phyloP scores from a whole-genome alignment of 2,329 filamentous ascomycete species.

The Rutstroemia sp. region DNA sequence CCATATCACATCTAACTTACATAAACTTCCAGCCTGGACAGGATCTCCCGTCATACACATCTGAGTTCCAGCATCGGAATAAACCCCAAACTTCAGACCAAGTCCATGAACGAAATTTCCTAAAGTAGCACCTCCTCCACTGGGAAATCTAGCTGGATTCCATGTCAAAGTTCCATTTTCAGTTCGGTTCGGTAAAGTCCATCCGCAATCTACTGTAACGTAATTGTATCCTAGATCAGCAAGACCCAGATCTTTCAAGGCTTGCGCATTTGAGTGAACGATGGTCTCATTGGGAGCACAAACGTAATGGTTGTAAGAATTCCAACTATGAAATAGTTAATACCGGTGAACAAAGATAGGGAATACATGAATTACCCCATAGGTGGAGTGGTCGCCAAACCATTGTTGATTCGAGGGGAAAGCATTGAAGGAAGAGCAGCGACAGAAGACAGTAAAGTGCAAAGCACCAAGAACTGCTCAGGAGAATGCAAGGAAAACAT shows the following conservation, averaged over 20 bases:
- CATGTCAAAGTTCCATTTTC: slow-evolving; percentile 34
- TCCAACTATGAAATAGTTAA: slow-evolving; percentile 32
- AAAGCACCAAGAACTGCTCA: background rate
- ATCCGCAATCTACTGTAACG: slow-evolving; percentile 45
- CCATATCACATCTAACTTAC: slow-evolving; percentile 14
- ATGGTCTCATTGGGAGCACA: slow-evolving; percentile 39
- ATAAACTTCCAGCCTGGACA: slow-evolving; percentile 20
- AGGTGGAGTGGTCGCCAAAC: slow-evolving; percentile 20
- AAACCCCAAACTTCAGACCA: slow-evolving; percentile 37
- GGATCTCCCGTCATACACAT: slow-evolving; percentile 26
- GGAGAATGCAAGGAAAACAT: background rate
- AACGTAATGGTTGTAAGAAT: slow-evolving; percentile 43
- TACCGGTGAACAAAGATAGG: background rate
- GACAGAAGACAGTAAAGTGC: background rate
- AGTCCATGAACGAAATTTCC: slow-evolving; percentile 34
- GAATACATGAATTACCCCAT: slow-evolving; percentile 17
- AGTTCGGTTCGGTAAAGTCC: slow-evolving; percentile 31
- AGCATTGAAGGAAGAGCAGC: background rate
- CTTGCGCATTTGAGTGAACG: slow-evolving; percentile 40
- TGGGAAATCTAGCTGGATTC: slow-evolving; percentile 36
- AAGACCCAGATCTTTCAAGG: slow-evolving; percentile 39
- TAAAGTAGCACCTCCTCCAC: slow-evolving; percentile 34
- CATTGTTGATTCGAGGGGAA: slow-evolving; percentile 18
- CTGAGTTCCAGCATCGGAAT: slow-evolving; percentile 32
- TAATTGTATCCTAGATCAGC: slow-evolving; percentile 39